Evolutionary conservation across 75 land plant genomes (phyloP), one percentile per base, ranked within the genome.

Genomic region (Pinus taeda): DNA sequence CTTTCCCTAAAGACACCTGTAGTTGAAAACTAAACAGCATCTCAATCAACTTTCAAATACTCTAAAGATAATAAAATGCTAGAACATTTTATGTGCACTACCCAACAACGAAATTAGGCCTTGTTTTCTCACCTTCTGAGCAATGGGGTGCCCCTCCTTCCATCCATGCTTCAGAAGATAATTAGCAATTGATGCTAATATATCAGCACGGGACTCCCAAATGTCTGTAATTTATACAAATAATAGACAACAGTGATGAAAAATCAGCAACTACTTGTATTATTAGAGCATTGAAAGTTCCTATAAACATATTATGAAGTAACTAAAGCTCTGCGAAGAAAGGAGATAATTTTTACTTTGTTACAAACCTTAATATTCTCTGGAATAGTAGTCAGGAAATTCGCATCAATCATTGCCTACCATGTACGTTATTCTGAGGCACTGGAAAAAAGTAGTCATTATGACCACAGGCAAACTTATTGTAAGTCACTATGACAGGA

Each of bases 101-200:
- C 20, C 22, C 21, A 17, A n/a, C 15, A 9, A 57, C 3, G 21
- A 75, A 30, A n/a, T 49, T 49, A 49, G 55, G 55, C 12, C 55
- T 49, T 9, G 55, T 9, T 33, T 12, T 18, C 57, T 24, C 59
- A 83, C 85, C 83, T 83, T 83, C 20, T 83, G 85, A 17, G 84
- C 79, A n/a, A 80, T 30, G 8, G 76, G 82, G n/a, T 63, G 78
- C n/a, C 83, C 83, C 37, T 59, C 26, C 24, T 83, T 71, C 85
- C 85, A 83, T 55, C 85, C 85, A 80, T 83, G 85, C 55, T 75
- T 64, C 37, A 59, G 59, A 30, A 83, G 76, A 70, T 80, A 83
- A 60, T 83, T 83, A 36, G 85, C 83, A 69, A 83, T 80, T 12
- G 85, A 83, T 75, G 85, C 85, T 3, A 83, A 83, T 14, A 80